Evolutionary conservation across 306 rosid species (phyloP), one percentile per base, ranked within the genome.

Genomic region (Rosa rugosa): DNA sequence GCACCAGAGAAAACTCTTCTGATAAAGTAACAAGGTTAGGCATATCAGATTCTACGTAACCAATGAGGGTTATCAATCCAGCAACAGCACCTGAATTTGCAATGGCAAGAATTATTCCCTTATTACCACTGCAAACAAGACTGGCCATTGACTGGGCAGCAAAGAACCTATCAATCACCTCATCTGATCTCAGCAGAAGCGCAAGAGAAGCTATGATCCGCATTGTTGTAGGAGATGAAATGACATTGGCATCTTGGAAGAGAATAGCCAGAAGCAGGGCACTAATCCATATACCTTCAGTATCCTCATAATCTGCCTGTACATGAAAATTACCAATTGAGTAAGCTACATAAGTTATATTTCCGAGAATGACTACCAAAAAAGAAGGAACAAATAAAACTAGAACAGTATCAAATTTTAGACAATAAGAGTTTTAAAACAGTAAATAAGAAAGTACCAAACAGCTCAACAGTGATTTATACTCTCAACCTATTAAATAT

Each of bases 91-190:
- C 99, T 46, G 99, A 92, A 85, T 95, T 95, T 63, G 94, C 97
- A 80, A 95, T 83, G 78, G 94, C 91, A 83, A 92, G 97, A 83
- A 84, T 87, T 76, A 89, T 86, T 82, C 94, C 98, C 85, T 86
- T 92, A 50, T 79, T 84, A 71, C 91, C 99, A 81, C 83, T 83
- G 86, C 86, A 85, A 80, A 90, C 96, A 81, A 95, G 99, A 90
- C 97, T 91, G 74, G 98, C 97, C 92, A 91, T 81, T 59, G 98
- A 87, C 87, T 95, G 98, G 75, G 98, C 98, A 84, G 98, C 97
- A 89, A 91, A 91, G 89, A 85, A 92, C 86, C 88, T 91, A 79
- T 92, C 91, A 75, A 85, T 86, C 80, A 91, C 75, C 87, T 92
- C 98, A 65, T 91, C 99, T 14, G 99, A 95, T 89, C 89, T 89